Conservation (phyloP, 345 rosid species). For the Lenwebbia sp. region DNA sequence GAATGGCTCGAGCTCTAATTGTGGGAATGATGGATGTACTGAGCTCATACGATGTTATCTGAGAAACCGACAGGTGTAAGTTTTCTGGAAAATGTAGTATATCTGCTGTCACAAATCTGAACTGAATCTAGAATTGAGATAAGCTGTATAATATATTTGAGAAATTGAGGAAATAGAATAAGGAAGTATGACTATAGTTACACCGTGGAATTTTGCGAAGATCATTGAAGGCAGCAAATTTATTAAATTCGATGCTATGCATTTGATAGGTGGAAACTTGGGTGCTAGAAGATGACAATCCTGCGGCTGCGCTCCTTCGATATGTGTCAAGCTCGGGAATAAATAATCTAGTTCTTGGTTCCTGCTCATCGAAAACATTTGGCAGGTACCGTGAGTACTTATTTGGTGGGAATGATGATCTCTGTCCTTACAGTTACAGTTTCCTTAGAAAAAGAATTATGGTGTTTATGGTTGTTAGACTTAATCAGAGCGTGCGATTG, state of each 20-base stretch:
- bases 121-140: neutral
- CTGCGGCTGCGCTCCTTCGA: constrained; percentile 50
- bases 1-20: neutral
- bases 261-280: constrained; percentile 52
- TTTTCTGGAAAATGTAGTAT: neutral
- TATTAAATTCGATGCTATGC: constrained; percentile 1
- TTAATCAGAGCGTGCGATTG: neutral
- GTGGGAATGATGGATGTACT: neutral
- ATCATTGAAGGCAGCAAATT: neutral
- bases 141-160: neutral
- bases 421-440: neutral
- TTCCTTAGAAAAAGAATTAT: neutral
- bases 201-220: neutral
- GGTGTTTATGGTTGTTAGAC: neutral
- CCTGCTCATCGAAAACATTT: constrained; percentile 40
- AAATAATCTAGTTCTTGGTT: constrained; percentile 58
- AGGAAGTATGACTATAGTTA: neutral
- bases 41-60: neutral
- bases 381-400: constrained; percentile 29
- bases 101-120: neutral
- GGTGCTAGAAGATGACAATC: constrained; percentile 61
- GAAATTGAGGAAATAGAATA: neutral
- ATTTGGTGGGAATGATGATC: neutral
- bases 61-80: neutral
- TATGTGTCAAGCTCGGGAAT: constrained; percentile 36